phyloP scores from a whole-genome alignment of 495 filamentous ascomycete genomes.

The Podospora comata region DNA sequence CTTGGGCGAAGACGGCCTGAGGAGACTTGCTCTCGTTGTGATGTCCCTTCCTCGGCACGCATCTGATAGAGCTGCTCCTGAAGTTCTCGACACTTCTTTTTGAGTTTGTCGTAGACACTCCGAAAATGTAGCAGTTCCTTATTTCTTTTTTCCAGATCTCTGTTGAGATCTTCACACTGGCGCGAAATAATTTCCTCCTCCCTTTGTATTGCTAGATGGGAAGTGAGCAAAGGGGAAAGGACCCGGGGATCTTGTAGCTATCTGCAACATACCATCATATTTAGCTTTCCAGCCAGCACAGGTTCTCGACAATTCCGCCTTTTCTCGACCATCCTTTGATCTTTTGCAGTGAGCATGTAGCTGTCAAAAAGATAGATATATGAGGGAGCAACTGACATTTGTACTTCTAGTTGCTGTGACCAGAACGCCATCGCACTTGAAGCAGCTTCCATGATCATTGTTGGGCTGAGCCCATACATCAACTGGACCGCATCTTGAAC shows the following conservation, averaged over 20 bases:
- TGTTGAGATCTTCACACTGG: slow-evolving; percentile 1
- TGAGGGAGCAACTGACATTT: slow-evolving; percentile 59
- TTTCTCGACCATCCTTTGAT: slow-evolving; percentile 54
- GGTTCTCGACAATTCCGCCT: neutral
- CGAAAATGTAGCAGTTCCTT: neutral
- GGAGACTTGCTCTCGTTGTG: neutral
- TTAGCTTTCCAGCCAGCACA: neutral
- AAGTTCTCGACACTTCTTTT: neutral
- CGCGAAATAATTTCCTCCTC: neutral
- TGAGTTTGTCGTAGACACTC: neutral
- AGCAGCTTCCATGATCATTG: slow-evolving; percentile 85
- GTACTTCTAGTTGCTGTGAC: slow-evolving; percentile 86
- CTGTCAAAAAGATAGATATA: neutral
- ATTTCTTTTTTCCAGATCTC: neutral
- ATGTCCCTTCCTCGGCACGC: neutral
- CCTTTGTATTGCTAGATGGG: neutral
- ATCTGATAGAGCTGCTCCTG: neutral
- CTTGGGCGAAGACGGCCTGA: neutral
- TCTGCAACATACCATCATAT: neutral
- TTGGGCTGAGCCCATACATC: slow-evolving; percentile 79
- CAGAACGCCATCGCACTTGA: slow-evolving; percentile 82
- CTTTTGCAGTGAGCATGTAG: slow-evolving; percentile 21
- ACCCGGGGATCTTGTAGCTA: neutral
- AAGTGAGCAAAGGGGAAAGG: neutral
- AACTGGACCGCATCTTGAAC: slow-evolving; percentile 29